phyloP scores from a whole-genome alignment of 139 green algal species.

The Yamagishiella unicocca region DNA sequence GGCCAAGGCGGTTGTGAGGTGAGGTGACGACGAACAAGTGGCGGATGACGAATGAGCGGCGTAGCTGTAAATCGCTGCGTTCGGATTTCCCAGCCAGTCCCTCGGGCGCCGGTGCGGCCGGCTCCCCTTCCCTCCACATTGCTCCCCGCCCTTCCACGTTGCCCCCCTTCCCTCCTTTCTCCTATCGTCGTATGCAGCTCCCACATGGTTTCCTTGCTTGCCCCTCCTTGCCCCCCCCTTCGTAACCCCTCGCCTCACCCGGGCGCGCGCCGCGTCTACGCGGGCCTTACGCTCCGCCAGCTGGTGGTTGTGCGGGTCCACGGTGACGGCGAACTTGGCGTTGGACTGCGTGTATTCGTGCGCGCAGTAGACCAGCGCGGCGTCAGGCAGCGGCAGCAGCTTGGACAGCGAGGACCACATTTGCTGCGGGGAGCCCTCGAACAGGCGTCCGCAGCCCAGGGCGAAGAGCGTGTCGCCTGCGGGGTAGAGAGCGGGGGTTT shows the following conservation, averaged over 20 bases:
- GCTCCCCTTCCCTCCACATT: too few species aligned
- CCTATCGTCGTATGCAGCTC: too few species aligned
- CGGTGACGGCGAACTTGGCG: slow-evolving; percentile 73
- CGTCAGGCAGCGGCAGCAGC: slow-evolving; percentile 75
- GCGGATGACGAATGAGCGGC: too few species aligned
- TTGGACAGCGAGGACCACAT: slow-evolving; percentile 91
- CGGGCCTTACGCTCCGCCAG: slow-evolving; percentile 67
- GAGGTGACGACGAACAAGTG: too few species aligned
- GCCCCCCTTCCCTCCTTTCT: too few species aligned
- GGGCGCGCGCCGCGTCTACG: slow-evolving; percentile 71
- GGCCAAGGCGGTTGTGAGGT: too few species aligned
- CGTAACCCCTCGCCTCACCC: slow-evolving; percentile 46
- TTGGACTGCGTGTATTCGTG: slow-evolving; percentile 69
- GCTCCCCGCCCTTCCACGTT: too few species aligned
- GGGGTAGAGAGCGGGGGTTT: neutral
- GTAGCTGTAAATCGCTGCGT: too few species aligned
- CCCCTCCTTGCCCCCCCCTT: neutral
- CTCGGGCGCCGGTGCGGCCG: too few species aligned
- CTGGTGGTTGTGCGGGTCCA: slow-evolving; percentile 79
- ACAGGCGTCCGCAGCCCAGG: slow-evolving; percentile 91
- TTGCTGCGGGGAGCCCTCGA: slow-evolving; percentile 84
- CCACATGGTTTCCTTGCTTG: too few species aligned
- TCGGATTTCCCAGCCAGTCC: too few species aligned
- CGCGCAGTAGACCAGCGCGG: slow-evolving; percentile 86
- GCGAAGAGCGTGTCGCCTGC: slow-evolving; percentile 95